phyloP scores from a whole-genome alignment of 805 yeast genomes.

The Starmerella vaccinii region DNA sequence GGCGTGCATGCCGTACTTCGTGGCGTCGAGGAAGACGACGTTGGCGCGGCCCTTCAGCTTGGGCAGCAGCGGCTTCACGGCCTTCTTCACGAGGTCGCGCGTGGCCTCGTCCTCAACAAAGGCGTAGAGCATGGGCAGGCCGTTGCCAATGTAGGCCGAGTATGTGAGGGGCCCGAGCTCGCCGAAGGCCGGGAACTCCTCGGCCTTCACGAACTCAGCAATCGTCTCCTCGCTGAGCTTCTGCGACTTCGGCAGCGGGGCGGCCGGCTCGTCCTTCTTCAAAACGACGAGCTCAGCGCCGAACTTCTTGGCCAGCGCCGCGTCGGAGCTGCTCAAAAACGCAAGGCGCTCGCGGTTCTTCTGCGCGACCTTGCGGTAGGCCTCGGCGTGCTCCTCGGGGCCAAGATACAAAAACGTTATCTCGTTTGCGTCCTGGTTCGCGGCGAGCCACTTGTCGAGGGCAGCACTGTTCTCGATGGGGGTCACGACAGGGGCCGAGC shows the following conservation, averaged over 20 bases:
- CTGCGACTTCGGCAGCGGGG: slow-evolving; percentile 20
- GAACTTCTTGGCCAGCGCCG: slow-evolving; percentile 32
- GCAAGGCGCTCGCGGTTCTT: slow-evolving; percentile 50
- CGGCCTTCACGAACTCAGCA: slow-evolving; percentile 43
- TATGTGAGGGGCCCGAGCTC: slow-evolving; percentile 77
- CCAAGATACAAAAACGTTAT: slow-evolving; percentile 43
- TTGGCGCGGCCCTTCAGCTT: slow-evolving; percentile 67
- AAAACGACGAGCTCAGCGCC: slow-evolving; percentile 39
- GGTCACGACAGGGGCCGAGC: slow-evolving; percentile 66
- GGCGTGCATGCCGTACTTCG: slow-evolving; percentile 74
- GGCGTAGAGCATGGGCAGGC: slow-evolving; percentile 75
- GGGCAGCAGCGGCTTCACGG: slow-evolving; percentile 57
- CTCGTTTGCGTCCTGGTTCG: slow-evolving; percentile 16
- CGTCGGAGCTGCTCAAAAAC: slow-evolving; percentile 42
- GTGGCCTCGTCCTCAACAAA: slow-evolving; percentile 66
- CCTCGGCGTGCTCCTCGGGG: slow-evolving; percentile 39
- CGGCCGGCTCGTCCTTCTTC: slow-evolving; percentile 30
- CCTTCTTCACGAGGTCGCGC: slow-evolving; percentile 44
- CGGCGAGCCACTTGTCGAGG: slow-evolving; percentile 41
- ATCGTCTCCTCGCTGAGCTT: slow-evolving; percentile 33
- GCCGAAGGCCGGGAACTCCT: slow-evolving; percentile 74
- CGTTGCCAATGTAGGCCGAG: slow-evolving; percentile 58
- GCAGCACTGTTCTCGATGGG: slow-evolving; percentile 40
- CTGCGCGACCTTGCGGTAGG: slow-evolving; percentile 57
- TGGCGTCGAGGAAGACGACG: slow-evolving; percentile 82